Conservation (phyloP, 2,329 filamentous ascomycete genomes). For the Colletotrichum nymphaeae region DNA sequence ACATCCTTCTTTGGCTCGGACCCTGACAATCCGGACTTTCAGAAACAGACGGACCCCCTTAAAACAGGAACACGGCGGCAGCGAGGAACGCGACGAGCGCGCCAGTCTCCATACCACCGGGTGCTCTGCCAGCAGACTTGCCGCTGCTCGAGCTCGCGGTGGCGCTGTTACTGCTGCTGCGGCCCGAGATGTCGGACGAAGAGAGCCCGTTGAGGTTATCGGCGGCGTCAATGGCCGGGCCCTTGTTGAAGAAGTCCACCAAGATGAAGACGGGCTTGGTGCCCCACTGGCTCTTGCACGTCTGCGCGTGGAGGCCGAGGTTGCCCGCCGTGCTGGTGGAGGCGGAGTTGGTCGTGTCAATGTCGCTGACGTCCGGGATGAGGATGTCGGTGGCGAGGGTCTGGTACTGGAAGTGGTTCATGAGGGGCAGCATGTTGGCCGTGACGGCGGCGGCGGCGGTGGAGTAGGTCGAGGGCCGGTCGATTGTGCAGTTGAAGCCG, state of each 20-base stretch:
- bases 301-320: slow-evolving; percentile 63
- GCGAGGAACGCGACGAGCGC: slow-evolving; percentile 57
- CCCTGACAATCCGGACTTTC: neutral
- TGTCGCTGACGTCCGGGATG: slow-evolving; percentile 69
- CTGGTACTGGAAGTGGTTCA: slow-evolving; percentile 85
- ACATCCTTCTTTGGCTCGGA: neutral
- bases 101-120: slow-evolving; percentile 44
- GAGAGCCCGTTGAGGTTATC: slow-evolving; percentile 73
- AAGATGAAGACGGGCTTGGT: slow-evolving; percentile 77
- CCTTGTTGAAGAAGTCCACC: slow-evolving; percentile 84
- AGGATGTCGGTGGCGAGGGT: slow-evolving; percentile 64
- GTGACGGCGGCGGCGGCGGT: slow-evolving; percentile 64
- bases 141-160: slow-evolving; percentile 34
- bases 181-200: slow-evolving; percentile 47
- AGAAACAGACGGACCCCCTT: slow-evolving; percentile 21
- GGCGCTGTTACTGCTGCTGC: slow-evolving; percentile 41
- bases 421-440: slow-evolving; percentile 73
- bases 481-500: slow-evolving; percentile 78
- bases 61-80: slow-evolving; percentile 53
- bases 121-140: slow-evolving; percentile 31
- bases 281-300: slow-evolving; percentile 70
- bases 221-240: slow-evolving; percentile 75
- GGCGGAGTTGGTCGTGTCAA: slow-evolving; percentile 74
- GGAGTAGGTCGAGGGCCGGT: slow-evolving; percentile 69
- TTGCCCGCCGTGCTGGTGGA: slow-evolving; percentile 63